Evolutionary conservation across 2,329 filamentous ascomycete genomes (phyloP).

Genomic region (Pseudofabraea citricarpa): DNA sequence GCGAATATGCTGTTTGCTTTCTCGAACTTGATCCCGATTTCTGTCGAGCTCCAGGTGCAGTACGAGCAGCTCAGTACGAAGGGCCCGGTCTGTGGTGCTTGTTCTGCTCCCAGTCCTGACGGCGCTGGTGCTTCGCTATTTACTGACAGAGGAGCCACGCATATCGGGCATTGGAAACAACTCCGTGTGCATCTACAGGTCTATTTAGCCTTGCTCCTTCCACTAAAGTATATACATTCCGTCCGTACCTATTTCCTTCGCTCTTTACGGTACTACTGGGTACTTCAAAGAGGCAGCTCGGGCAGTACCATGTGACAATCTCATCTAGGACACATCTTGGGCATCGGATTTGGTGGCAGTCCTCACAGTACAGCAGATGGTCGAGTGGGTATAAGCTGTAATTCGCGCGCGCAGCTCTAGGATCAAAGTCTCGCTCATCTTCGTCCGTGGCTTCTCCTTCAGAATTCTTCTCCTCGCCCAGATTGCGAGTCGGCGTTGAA

Average conservation of each 20-base stretch:
- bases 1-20: conserved; percentile 80
- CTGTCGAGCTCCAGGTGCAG: conserved; percentile 87
- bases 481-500: conserved; percentile 22
- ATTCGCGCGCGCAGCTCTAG: conserved; percentile 76
- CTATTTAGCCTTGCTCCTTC: conserved; percentile 3
- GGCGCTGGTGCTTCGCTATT: conserved; percentile 57
- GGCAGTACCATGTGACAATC: conserved; percentile 92
- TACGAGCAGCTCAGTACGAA: conserved; percentile 84
- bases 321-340: conserved; percentile 89
- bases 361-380: conserved; percentile 92
- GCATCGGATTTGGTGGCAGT: conserved; percentile 94
- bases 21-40: conserved; percentile 86
- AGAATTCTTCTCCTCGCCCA: conserved; percentile 29
- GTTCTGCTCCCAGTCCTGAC: conserved; percentile 28
- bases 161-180: conserved; percentile 92
- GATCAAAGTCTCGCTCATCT: conserved; percentile 79
- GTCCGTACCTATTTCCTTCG: conserved; percentile 79
- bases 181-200: conserved; percentile 74
- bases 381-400: conserved; percentile 92
- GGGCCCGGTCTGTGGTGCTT: conserved; percentile 43
- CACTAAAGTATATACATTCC: neutral
- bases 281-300: conserved; percentile 92
- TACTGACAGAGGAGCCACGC: conserved; percentile 73
- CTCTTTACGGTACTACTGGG: conserved; percentile 87
- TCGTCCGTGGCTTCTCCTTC: conserved; percentile 49